A percentile compares a stretch with the other conserved stretches of the same genome.
Conservation (phyloP, 2,329 filamentous ascomycete species). For the Aspergillus thermomutatus region DNA sequence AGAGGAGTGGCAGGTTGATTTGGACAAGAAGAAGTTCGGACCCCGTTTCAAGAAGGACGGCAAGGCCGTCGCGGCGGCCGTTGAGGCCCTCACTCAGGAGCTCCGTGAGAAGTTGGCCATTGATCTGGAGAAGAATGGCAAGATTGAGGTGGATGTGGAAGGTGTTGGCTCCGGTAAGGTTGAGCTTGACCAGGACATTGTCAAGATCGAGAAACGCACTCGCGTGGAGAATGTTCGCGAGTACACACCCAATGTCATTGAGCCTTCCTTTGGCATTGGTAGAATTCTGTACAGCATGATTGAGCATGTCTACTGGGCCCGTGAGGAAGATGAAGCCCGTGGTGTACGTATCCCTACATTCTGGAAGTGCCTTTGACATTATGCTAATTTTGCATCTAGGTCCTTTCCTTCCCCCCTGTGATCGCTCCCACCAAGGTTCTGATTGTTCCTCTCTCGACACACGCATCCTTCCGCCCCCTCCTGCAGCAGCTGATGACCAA, state of each 20-base stretch:
- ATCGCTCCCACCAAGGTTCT: conserved; percentile 95
- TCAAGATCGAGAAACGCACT: conserved; percentile 80
- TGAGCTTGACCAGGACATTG: conserved; percentile 72
- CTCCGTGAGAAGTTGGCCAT: conserved; percentile 76
- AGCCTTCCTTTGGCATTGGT: conserved; percentile 96
- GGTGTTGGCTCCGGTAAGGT: conserved; percentile 67
- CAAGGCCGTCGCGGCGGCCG: conserved; percentile 75
- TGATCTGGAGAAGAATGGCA: conserved; percentile 68
- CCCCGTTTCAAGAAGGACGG: conserved; percentile 93
- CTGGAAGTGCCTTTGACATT: background rate
- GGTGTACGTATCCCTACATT: conserved; percentile 60
- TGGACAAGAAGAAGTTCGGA: conserved; percentile 95
- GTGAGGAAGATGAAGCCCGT: conserved; percentile 77
- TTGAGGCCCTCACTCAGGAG: conserved; percentile 74
- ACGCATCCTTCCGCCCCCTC: conserved; percentile 76
- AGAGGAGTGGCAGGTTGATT: conserved; percentile 82
- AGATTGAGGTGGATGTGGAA: conserved; percentile 72
- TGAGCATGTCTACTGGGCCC: conserved; percentile 94
- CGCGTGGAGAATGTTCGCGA: conserved; percentile 80
- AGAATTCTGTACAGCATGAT: conserved; percentile 89
- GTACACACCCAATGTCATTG: conserved; percentile 93
- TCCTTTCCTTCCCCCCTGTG: conserved; percentile 69
- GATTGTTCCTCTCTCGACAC: conserved; percentile 80
- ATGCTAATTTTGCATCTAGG: conserved; percentile 39
- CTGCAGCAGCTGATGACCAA: conserved; percentile 69